Base-by-base conservation (phyloP, 768 basidiomycete species). In the Tricholoma flavovirens region DNA sequence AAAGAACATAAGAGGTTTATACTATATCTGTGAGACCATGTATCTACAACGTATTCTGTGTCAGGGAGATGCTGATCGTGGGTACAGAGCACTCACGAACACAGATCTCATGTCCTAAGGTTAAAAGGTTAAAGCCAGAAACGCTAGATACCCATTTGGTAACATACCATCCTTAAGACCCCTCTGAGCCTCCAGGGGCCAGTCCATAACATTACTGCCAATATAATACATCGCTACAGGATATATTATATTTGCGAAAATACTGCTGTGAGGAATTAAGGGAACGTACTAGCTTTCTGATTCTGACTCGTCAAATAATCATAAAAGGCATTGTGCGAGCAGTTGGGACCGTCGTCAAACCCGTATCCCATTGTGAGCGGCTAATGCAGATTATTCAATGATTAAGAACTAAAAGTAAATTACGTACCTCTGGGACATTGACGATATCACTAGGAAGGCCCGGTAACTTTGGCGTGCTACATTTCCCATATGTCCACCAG, bases 331-430 rank as follows among this genome's bases (percentile, higher is more conserved):
- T 85, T 85, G 57, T 86, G 84, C 3, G 80, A 77, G 61, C 83
- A 86, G 60, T 82, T 83, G 1, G 84, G 84, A 1, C 84, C 84
- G 57, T 86, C 83, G 56, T 86, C 84, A 56, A 85, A 85, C 3
- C 76, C 81, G 46, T 80, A 84, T 1, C 82, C 84, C 15, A 83
- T 68, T 2, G 83, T 82, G 9, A 67, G 63, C 30, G 84, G 83
- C 81, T 82, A 56, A 9, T n/a, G 10, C 26, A 9, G 8, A 42
- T 48, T 24, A 0, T 26, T 19, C 52, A 49, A 35, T 10, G 12
- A 19, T 54, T 14, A 36, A 17, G 6, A 7, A 29, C 14, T 9
- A 24, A 48, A 45, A 51, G 45, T 9, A n/a, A 35, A 29, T 11
- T 15, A 32, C 1, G 8, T 46, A 76, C 82, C 71, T 84, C 82